Percentiles rank a stretch among this genome's conserved stretches.
phyloP scores from a whole-genome alignment of 108 stramenopile genomes.

The Fragilariopsis cylindrus region DNA sequence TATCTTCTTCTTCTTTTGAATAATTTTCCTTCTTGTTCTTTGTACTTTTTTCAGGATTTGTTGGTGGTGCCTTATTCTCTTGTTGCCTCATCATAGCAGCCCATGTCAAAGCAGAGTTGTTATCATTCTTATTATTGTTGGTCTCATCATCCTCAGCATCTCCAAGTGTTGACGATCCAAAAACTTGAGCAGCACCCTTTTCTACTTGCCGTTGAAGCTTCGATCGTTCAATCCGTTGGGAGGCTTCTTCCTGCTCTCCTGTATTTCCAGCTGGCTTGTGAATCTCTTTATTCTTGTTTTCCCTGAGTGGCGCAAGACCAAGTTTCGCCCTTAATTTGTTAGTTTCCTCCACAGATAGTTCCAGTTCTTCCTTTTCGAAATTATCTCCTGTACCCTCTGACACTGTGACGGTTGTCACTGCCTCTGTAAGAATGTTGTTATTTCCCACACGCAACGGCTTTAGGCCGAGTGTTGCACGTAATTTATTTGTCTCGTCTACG shows the following conservation, averaged over 20 bases:
- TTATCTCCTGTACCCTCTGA: background rate
- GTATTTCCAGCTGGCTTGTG: conserved; percentile 64
- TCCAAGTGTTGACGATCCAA: conserved; percentile 31
- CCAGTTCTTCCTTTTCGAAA: conserved; percentile 33
- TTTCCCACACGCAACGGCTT: conserved; percentile 51
- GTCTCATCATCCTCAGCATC: background rate
- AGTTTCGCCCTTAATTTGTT: conserved; percentile 68
- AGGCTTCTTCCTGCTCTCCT: conserved; percentile 34
- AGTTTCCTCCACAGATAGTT: conserved; percentile 77
- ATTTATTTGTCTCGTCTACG: conserved; percentile 82
- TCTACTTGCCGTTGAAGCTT: conserved; percentile 52
- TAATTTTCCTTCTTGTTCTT: conserved; percentile 38
- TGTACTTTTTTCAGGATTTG: conserved; percentile 17
- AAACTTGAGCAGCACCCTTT: conserved; percentile 36
- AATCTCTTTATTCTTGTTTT: conserved; percentile 32
- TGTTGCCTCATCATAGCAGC: conserved; percentile 54
- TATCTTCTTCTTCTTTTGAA: background rate
- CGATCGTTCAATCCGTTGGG: conserved; percentile 60
- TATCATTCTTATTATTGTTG: conserved; percentile 26
- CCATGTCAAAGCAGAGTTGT: conserved; percentile 54
- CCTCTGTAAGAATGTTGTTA: background rate
- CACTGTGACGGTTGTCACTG: background rate
- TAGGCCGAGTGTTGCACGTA: conserved; percentile 76
- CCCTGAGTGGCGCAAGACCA: conserved; percentile 64
- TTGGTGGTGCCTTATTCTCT: background rate